phyloP scores from a whole-genome alignment of 2,329 filamentous ascomycete species.

The Xenosphaeropsis pyriputrescens region DNA sequence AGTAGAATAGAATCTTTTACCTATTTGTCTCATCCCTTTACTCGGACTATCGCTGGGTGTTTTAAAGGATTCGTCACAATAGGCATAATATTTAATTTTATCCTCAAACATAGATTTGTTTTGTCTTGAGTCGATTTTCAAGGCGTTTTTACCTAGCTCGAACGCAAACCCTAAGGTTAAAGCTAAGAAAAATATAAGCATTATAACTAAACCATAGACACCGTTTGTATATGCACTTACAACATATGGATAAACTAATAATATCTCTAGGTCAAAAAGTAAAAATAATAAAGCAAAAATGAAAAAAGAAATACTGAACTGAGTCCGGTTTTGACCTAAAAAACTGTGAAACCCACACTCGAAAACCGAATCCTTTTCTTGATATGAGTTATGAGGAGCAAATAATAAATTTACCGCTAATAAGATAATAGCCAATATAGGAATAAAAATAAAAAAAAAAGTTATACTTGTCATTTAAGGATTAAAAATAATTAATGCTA shows the following conservation, averaged over 20 bases:
- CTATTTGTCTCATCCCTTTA: background rate
- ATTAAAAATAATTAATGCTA: conserved; percentile 19
- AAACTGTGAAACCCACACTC: conserved; percentile 20
- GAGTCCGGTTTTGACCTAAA: conserved; percentile 18
- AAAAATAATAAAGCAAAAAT: conserved; percentile 12
- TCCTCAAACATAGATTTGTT: conserved; percentile 1
- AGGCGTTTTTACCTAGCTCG: conserved; percentile 7
- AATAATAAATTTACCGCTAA: conserved; percentile 19
- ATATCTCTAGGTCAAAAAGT: conserved; percentile 18
- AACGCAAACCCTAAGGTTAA: conserved; percentile 10
- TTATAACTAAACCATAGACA: conserved; percentile 11
- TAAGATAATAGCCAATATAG: conserved; percentile 14
- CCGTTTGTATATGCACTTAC: conserved; percentile 8
- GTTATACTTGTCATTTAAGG: conserved; percentile 16
- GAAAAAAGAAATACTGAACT: conserved; percentile 21
- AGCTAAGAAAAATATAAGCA: conserved; percentile 10
- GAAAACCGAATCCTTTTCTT: conserved; percentile 18
- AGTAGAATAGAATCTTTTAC: no score
- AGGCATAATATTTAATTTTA: no score
- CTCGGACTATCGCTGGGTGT: no score
- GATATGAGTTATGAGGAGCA: conserved; percentile 18
- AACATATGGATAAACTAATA: conserved; percentile 2
- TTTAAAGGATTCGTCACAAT: no score
- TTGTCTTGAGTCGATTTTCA: conserved; percentile 8
- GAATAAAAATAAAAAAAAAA: no score